phyloP scores from a whole-genome alignment of 1,139 yeast genomes.

The Candida smagusa region DNA sequence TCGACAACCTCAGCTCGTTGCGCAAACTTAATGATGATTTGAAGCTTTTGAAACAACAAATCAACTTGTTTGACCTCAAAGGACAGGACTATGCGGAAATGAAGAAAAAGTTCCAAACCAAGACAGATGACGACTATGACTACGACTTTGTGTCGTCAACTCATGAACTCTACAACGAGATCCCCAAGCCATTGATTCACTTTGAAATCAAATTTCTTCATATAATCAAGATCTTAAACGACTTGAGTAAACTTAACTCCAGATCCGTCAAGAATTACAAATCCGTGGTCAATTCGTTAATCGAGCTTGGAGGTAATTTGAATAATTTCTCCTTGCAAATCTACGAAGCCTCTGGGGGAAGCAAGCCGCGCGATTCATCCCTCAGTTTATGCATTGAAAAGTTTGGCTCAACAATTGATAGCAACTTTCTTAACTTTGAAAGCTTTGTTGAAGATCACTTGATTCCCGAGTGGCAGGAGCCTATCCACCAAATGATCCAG shows the following conservation, averaged over 20 bases:
- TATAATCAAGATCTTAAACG: constrained; percentile 30
- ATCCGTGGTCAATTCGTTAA: constrained; percentile 27
- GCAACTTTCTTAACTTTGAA: constrained; percentile 40
- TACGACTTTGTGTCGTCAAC: constrained; percentile 1
- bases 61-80: constrained; percentile 31
- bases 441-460: constrained; percentile 32
- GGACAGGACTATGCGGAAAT: constrained; percentile 13
- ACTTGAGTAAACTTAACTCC: constrained; percentile 33
- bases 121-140: constrained; percentile 5
- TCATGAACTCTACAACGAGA: constrained; percentile 8
- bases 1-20: constrained; percentile 33
- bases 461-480: constrained; percentile 48
- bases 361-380: constrained; percentile 18
- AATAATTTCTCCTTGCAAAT: constrained; percentile 47
- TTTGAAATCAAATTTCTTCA: constrained; percentile 37
- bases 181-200: constrained; percentile 32
- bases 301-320: constrained; percentile 47
- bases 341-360: constrained; percentile 23
- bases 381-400: constrained; percentile 38
- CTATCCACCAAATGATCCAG: constrained; percentile 40
- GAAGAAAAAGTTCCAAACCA: constrained; percentile 3
- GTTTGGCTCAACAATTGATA: constrained; percentile 46
- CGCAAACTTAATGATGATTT: constrained; percentile 37
- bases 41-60: constrained; percentile 32
- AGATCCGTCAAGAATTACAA: constrained; percentile 30